Percentiles rank a stretch among this genome's conserved stretches.
phyloP scores from a whole-genome alignment of 2,329 filamentous ascomycete species.

The Scorias spongiosa region DNA sequence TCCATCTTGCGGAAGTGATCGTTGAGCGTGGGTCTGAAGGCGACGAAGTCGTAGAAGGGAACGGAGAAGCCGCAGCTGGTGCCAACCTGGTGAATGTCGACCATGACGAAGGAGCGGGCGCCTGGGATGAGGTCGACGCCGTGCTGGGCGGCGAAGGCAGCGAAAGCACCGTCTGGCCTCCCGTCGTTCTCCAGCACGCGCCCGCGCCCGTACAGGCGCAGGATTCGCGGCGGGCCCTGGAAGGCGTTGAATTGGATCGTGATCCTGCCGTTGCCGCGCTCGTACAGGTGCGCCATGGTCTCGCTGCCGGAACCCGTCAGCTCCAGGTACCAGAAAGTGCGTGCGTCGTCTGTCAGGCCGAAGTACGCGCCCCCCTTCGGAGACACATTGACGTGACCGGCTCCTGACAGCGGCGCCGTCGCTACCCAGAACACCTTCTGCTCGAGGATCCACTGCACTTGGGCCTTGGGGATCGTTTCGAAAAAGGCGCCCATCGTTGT shows the following conservation, averaged over 20 bases:
- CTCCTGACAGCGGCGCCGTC: slow-evolving; percentile 24
- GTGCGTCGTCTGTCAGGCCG: slow-evolving; percentile 22
- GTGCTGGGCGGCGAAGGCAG: slow-evolving; percentile 19
- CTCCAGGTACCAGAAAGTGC: slow-evolving; percentile 31
- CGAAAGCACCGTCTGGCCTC: slow-evolving; percentile 16
- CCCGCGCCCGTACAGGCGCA: slow-evolving; percentile 27
- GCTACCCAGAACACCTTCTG: slow-evolving; percentile 31
- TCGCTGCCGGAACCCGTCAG: slow-evolving; percentile 29
- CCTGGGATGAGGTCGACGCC: slow-evolving; percentile 23
- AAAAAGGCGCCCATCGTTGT: slow-evolving; percentile 27
- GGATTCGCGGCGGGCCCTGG: slow-evolving; percentile 26
- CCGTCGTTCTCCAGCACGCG: slow-evolving; percentile 22
- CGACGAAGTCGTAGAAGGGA: slow-evolving; percentile 29
- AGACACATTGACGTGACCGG: slow-evolving; percentile 31
- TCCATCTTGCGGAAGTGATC: slow-evolving; percentile 27
- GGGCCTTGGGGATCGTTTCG: slow-evolving; percentile 25
- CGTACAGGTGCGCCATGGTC: slow-evolving; percentile 28
- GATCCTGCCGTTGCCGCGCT: slow-evolving; percentile 27
- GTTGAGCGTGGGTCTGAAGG: slow-evolving; percentile 24
- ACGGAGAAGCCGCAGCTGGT: slow-evolving; percentile 29
- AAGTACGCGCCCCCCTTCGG: slow-evolving; percentile 31
- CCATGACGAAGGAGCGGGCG: slow-evolving; percentile 24
- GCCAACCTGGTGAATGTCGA: slow-evolving; percentile 30
- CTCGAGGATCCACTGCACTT: slow-evolving; percentile 27
- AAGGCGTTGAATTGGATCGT: slow-evolving; percentile 30